These are phyloP conservation scores for Sarcocystis neurona DNA, from an alignment of 169 alveolate genomes.

Conservation along the genomic window DNA sequence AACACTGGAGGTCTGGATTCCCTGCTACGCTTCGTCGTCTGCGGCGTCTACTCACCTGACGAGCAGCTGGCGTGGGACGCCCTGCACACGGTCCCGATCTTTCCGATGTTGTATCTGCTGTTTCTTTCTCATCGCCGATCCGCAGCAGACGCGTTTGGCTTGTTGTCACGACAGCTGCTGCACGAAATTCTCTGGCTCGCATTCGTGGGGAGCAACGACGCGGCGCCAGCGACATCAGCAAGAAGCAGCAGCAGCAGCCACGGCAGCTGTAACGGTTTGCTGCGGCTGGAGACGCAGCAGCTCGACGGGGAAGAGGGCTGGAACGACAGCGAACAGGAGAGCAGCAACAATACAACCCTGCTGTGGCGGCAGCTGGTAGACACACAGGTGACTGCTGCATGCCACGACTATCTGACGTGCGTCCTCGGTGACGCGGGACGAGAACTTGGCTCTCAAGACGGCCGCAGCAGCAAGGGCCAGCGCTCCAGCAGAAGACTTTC, in stretches of 20 bases:
- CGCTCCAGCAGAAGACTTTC: too few relatives aligned
- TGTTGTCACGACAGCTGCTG: constrained; percentile 52
- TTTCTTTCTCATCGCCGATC: constrained; percentile 48
- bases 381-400: too few relatives aligned
- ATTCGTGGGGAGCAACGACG: constrained; percentile 32
- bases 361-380: too few relatives aligned
- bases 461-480: too few relatives aligned
- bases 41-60: constrained; percentile 54
- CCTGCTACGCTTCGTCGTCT: constrained; percentile 33
- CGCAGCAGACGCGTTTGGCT: constrained; percentile 41
- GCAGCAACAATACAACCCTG: too few relatives aligned
- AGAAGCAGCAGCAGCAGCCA: constrained; percentile 54
- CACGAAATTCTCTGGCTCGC: constrained; percentile 52
- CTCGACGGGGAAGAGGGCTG: neutral
- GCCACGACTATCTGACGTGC: too few relatives aligned
- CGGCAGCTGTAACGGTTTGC: constrained; percentile 6
- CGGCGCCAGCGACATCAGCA: constrained; percentile 47
- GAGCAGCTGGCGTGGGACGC: constrained; percentile 56
- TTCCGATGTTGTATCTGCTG: constrained; percentile 8
- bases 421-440: too few relatives aligned
- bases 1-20: constrained; percentile 50
- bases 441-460: too few relatives aligned
- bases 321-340: too few relatives aligned
- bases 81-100: constrained; percentile 33
- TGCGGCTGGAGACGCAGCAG: constrained; percentile 33